Conservation (phyloP, 1,284 basidiomycete genomes). For the Coriolopsis trogii region DNA sequence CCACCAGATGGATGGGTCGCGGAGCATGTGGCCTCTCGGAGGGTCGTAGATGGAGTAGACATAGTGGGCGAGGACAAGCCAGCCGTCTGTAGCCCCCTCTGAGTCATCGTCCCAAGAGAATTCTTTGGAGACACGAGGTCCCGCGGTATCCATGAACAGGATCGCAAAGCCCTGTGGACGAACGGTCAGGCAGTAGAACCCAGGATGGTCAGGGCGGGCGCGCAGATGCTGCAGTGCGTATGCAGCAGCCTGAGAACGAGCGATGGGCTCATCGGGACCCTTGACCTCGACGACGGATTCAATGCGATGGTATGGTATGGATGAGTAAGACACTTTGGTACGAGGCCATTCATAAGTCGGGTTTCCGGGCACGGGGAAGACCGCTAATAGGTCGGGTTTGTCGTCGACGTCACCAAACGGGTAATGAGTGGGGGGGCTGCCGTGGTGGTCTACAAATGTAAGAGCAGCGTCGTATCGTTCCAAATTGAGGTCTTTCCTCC, state of each 20-base stretch:
- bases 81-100: no score
- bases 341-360: no score
- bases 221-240: neutral
- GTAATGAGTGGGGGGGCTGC: neutral
- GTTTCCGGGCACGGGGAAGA: no score
- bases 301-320: neutral
- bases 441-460: constrained; percentile 7
- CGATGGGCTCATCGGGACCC: neutral
- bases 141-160: neutral
- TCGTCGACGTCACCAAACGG: neutral
- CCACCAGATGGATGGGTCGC: constrained; percentile 7
- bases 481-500: neutral
- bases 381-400: neutral
- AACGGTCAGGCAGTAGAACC: neutral
- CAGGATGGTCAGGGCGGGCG: neutral
- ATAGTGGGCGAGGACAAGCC: neutral
- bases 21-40: constrained; percentile 5
- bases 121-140: neutral
- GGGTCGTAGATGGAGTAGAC: constrained; percentile 14
- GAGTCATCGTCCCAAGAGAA: neutral
- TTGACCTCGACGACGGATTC: neutral
- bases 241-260: neutral
- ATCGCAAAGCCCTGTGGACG: neutral
- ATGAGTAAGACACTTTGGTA: no score
- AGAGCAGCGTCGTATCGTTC: neutral